Base-by-base conservation (phyloP, 2,329 filamentous ascomycete species). In the Aspergillus udagawae region DNA sequence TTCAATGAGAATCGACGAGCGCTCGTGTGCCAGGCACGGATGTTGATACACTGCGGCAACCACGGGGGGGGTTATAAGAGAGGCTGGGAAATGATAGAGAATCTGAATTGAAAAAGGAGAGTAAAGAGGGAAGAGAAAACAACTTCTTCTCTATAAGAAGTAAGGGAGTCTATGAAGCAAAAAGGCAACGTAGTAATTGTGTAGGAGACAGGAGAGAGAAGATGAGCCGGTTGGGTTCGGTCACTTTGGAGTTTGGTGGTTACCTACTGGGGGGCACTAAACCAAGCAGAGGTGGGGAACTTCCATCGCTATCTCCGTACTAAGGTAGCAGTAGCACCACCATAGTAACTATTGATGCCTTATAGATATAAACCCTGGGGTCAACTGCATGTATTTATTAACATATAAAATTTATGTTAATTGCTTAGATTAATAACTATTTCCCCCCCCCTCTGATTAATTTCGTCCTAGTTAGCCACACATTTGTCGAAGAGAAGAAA, bases 11-110 rank as follows among this genome's bases (percentile, higher is more conserved):
- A 55, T 52, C 51, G 38, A 49, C 51, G 49, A 49, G 54, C 52
- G 50, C 53, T 60, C 55, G 54, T 52, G 41, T 53, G 53, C 50
- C 41, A 55, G 58, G 56, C 56, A 63, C 62, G 54, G 56, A 45
- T 52, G 44, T 35, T 57, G 56, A 59, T 59, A 54, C 35, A 50
- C 51, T 28, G 55, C 52, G 54, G 54, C 55, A 52, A 44, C 50
- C 42, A 55, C 55, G 53, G 32, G 25, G 29, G 53, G 32, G 25
- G 29, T 25, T 49, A 20, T 29, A 41, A 51, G 41, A 52, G 29
- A 48, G 53, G 57, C 48, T 35, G 49, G 45, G 17, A 27, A 52
- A 29, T 25, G 54, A 28, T 47, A 9, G 21, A 45, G 7, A 14
- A 44, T 25, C 41, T 23, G 28, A 35, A 29, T 12, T 25, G 27